Conservation (phyloP, 768 basidiomycete genomes). For the Neoboletus magnificus region DNA sequence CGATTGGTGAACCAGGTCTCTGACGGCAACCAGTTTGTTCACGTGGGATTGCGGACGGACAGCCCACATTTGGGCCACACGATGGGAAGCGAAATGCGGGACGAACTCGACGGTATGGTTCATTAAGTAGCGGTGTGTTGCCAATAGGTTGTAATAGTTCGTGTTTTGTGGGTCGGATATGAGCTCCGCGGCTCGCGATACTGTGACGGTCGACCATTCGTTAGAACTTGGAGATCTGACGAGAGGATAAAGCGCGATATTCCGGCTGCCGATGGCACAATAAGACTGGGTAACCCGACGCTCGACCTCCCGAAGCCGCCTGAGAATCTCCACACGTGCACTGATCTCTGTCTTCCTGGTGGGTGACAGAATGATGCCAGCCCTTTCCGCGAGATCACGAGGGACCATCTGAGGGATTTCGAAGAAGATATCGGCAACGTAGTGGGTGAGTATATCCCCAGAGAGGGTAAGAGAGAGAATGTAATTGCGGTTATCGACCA, state of each 20-base stretch:
- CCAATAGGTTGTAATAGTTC: conserved; percentile 40
- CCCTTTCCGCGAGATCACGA: conserved; percentile 43
- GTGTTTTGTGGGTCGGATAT: conserved; percentile 31
- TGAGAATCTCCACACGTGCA: conserved; percentile 66
- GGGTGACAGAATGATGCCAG: conserved; percentile 38
- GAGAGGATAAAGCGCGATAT: conserved; percentile 38
- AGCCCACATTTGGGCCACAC: conserved; percentile 48
- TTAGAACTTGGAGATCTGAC: conserved; percentile 45
- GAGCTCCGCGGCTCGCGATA: conserved; percentile 49
- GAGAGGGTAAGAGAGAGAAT: conserved; percentile 30
- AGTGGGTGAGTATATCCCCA: conserved; percentile 53
- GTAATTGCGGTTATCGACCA: conserved; percentile 30
- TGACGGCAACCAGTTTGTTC: conserved; percentile 46
- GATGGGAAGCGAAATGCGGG: conserved; percentile 44
- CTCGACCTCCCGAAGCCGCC: conserved; percentile 53
- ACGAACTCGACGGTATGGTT: conserved; percentile 49
- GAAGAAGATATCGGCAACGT: conserved; percentile 56
- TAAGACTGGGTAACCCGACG: conserved; percentile 43
- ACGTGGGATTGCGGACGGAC: conserved; percentile 64
- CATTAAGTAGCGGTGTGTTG: conserved; percentile 67
- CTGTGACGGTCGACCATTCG: conserved; percentile 55
- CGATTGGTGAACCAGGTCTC: conserved; percentile 42
- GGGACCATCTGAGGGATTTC: conserved; percentile 55
- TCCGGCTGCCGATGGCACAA: conserved; percentile 32
- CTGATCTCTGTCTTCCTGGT: conserved; percentile 37